Evolutionary conservation across 176 grass and related monocot species (phyloP).

Genomic region (Paspalum vaginatum): DNA sequence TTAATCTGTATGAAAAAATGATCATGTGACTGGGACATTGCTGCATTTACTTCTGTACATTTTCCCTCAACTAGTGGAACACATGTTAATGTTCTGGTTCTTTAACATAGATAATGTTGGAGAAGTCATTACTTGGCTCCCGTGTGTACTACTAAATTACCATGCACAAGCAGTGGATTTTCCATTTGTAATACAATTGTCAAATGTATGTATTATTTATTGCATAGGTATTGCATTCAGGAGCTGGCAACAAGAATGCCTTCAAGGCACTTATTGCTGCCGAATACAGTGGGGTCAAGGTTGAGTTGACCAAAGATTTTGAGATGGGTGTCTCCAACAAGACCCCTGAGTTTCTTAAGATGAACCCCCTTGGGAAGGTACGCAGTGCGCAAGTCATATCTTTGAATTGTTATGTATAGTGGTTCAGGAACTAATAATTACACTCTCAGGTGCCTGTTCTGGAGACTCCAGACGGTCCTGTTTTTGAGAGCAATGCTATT

Average conservation of each 20-base stretch:
- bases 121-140: neutral
- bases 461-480: constrained; percentile 84
- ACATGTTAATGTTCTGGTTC: neutral
- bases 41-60: neutral
- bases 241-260: constrained; percentile 79
- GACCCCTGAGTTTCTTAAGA: constrained; percentile 94
- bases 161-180: neutral
- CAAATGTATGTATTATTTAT: neutral
- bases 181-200: neutral
- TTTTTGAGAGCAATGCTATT: constrained; percentile 99
- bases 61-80: neutral
- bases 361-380: constrained; percentile 98
- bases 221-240: constrained; percentile 58
- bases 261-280: constrained; percentile 91
- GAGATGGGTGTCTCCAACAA: constrained; percentile 96
- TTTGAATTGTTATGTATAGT: neutral
- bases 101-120: neutral
- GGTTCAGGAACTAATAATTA: neutral
- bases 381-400: neutral
- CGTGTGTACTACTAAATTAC: neutral
- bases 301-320: constrained; percentile 78
- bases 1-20: neutral
- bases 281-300: constrained; percentile 76
- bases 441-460: constrained; percentile 75
- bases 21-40: neutral